phyloP scores from a whole-genome alignment of 2,329 filamentous ascomycete genomes.

The Cadophora gregata region DNA sequence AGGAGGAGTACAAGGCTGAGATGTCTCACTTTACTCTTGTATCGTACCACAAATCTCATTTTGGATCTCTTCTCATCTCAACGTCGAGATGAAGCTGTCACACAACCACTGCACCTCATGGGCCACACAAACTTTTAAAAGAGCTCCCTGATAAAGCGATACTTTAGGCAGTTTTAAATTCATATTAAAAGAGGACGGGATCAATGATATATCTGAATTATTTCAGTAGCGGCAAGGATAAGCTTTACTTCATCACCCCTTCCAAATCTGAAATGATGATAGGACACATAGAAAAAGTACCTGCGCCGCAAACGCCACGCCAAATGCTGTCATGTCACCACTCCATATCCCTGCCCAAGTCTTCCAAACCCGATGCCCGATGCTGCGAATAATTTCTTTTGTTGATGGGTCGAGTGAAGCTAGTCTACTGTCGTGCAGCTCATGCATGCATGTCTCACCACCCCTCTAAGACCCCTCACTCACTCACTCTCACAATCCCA shows the following conservation, averaged over 20 bases:
- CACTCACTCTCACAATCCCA: background rate
- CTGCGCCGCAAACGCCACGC: conserved; percentile 18
- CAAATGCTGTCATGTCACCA: conserved; percentile 18
- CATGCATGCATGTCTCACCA: conserved; percentile 20
- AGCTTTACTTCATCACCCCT: background rate
- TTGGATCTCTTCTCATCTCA: background rate
- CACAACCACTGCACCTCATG: background rate
- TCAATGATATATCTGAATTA: background rate
- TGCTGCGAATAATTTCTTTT: conserved; percentile 7
- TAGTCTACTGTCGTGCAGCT: conserved; percentile 4
- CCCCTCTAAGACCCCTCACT: conserved; percentile 10
- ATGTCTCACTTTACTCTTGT: background rate
- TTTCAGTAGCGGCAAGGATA: background rate
- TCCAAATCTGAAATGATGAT: background rate
- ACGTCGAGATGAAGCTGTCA: background rate
- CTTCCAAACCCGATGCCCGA: conserved; percentile 5
- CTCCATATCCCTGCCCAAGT: background rate
- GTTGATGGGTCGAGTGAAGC: conserved; percentile 14
- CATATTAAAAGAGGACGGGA: background rate
- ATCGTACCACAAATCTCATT: conserved; percentile 4
- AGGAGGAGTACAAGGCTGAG: background rate
- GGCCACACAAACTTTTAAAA: too few relatives aligned
- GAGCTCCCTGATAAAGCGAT: background rate
- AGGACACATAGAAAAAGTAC: background rate
- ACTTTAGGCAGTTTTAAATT: background rate